phyloP scores from a whole-genome alignment of 305 asterid species.

The Plantago coronopus region DNA sequence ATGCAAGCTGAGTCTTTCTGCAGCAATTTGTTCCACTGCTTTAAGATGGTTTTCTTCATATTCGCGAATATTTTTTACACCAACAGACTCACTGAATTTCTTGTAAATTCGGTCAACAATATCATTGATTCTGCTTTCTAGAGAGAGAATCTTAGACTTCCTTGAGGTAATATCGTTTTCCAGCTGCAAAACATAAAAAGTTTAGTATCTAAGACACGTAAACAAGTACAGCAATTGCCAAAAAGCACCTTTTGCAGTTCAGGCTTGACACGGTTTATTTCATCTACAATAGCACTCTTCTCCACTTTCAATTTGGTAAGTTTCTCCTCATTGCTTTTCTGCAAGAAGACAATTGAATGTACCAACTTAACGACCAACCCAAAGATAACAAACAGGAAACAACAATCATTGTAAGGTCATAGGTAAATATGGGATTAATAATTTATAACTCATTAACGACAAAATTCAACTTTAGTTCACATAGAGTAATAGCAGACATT shows the following conservation, averaged over 20 bases:
- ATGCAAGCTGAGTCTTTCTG: conserved; percentile 81
- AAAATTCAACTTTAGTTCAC: background rate
- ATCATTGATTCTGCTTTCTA: conserved; percentile 75
- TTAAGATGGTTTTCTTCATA: conserved; percentile 96
- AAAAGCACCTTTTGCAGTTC: conserved; percentile 70
- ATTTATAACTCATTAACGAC: conserved; percentile 1
- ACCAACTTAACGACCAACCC: conserved; percentile 18
- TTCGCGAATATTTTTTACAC: conserved; percentile 91
- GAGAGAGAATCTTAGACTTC: conserved; percentile 46
- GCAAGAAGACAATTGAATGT: conserved; percentile 30
- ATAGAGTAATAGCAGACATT: background rate
- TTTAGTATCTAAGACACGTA: conserved; percentile 14
- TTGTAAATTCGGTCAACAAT: conserved; percentile 80
- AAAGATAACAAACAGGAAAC: conserved; percentile 9
- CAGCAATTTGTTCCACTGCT: conserved; percentile 83
- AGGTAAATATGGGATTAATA: conserved; percentile 13
- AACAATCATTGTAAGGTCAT: conserved; percentile 5
- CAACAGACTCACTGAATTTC: conserved; percentile 90
- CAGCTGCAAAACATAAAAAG: conserved; percentile 49
- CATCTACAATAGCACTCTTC: conserved; percentile 64
- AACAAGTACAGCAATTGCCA: conserved; percentile 19
- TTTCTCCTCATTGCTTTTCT: conserved; percentile 92
- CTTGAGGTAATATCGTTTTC: conserved; percentile 54
- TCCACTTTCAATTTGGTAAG: conserved; percentile 71
- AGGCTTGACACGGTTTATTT: conserved; percentile 70